Percentiles rank a stretch among this genome's conserved stretches.
Evolutionary conservation across 257 asterid species (phyloP).

Genomic region (Nicotiana tomentosiformis): DNA sequence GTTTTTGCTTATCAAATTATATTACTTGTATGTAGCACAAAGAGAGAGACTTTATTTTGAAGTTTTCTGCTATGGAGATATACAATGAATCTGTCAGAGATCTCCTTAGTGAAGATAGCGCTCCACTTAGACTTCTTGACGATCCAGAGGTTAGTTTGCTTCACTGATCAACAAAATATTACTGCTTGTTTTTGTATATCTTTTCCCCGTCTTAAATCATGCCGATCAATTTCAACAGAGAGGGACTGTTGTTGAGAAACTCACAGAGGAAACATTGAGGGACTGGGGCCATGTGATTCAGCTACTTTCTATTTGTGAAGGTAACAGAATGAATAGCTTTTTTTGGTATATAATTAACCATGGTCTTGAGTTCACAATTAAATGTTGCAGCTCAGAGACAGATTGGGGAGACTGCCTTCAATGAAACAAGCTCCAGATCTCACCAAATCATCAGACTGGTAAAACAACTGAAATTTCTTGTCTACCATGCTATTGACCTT

Average conservation of each 20-base stretch:
- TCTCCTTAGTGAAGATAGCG: conserved; percentile 58
- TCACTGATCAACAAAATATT: background rate
- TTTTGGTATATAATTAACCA: background rate
- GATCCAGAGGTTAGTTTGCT: conserved; percentile 68
- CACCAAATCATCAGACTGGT: conserved; percentile 91
- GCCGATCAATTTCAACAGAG: conserved; percentile 33
- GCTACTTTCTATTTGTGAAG: conserved; percentile 67
- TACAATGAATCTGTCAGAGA: conserved; percentile 89
- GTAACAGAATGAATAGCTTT: conserved; percentile 25
- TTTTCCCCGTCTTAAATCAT: background rate
- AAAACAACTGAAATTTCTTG: conserved; percentile 13
- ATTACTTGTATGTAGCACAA: conserved; percentile 22
- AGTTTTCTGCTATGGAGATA: conserved; percentile 86
- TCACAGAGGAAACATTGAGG: conserved; percentile 56
- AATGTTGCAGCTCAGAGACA: conserved; percentile 69
- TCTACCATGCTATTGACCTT: background rate
- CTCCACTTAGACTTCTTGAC: conserved; percentile 76
- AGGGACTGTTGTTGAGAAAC: conserved; percentile 83
- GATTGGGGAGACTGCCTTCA: conserved; percentile 82
- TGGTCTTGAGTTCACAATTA: background rate
- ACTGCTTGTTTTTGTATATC: background rate
- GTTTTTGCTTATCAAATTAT: background rate
- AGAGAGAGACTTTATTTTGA: conserved; percentile 47
- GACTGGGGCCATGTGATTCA: conserved; percentile 56
- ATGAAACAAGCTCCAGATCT: conserved; percentile 91